Conservation (phyloP, 257 asterid species). For the Ilex asprella region DNA sequence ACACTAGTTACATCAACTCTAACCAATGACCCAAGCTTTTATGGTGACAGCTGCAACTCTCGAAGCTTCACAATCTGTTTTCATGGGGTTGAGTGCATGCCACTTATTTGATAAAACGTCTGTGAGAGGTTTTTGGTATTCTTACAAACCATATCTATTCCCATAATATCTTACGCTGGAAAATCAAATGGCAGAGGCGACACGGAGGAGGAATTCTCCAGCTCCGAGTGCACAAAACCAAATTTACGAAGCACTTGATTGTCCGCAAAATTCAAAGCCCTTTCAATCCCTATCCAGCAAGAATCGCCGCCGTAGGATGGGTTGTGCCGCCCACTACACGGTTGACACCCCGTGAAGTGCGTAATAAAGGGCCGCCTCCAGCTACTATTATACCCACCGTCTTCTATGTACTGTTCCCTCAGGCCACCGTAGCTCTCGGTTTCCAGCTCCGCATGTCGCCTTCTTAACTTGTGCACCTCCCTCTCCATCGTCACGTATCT, state of each 20-base stretch:
- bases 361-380: conserved; percentile 26
- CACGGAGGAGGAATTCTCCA: conserved; percentile 13
- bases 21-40: no score
- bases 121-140: no score
- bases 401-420: conserved; percentile 27
- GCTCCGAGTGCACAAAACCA: conserved; percentile 21
- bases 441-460: conserved; percentile 71
- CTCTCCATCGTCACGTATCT: conserved; percentile 32
- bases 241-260: conserved; percentile 34
- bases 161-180: neutral
- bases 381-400: conserved; percentile 3
- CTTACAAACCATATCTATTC: no score
- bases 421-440: conserved; percentile 32
- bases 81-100: no score
- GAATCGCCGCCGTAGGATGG: conserved; percentile 17
- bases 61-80: no score
- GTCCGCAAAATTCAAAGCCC: conserved; percentile 39
- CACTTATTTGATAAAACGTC: no score
- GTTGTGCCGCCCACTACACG: conserved; percentile 25
- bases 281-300: conserved; percentile 29
- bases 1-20: no score
- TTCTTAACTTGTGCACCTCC: conserved; percentile 20
- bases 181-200: conserved; percentile 23
- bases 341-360: conserved; percentile 37
- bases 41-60: no score